Evolutionary conservation across 2,329 filamentous ascomycete species (phyloP).

Genomic region (Cryphonectria japonica): DNA sequence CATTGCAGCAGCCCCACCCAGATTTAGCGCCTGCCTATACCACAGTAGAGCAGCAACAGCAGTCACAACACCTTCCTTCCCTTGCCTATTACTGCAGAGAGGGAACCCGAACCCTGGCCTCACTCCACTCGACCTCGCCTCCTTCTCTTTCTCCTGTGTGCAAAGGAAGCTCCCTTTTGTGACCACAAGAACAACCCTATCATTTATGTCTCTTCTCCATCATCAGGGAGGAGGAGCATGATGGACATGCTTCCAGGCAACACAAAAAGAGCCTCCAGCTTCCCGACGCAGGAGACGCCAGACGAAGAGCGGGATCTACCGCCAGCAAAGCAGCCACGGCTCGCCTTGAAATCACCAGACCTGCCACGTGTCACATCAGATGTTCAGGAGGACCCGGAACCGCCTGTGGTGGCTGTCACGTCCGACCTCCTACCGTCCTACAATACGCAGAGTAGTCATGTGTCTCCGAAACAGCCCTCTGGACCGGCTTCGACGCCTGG

Average conservation of each 20-base stretch:
- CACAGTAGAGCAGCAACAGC: no score
- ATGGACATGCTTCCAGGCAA: background rate
- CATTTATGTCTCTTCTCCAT: background rate
- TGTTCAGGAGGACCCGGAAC: conserved; percentile 6
- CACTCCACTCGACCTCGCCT: background rate
- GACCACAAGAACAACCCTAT: background rate
- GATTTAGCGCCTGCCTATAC: no score
- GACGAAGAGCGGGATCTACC: conserved; percentile 7
- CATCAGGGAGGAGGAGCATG: background rate
- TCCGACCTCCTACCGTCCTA: conserved; percentile 1
- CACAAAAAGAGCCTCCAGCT: background rate
- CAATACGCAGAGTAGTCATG: background rate
- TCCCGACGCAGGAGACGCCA: background rate
- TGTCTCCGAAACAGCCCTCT: background rate
- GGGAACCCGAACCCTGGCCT: background rate
- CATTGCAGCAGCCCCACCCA: background rate
- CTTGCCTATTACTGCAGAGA: background rate
- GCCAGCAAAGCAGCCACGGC: conserved; percentile 7
- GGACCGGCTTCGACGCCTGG: background rate
- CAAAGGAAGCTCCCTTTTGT: no score
- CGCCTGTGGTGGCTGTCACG: background rate
- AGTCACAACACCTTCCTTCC: background rate
- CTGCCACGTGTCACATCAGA: conserved; percentile 18
- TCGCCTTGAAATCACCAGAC: conserved; percentile 8
- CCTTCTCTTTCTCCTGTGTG: background rate